Evolutionary conservation across 306 rosid genomes (phyloP).

Genomic region (Pueraria montana): DNA sequence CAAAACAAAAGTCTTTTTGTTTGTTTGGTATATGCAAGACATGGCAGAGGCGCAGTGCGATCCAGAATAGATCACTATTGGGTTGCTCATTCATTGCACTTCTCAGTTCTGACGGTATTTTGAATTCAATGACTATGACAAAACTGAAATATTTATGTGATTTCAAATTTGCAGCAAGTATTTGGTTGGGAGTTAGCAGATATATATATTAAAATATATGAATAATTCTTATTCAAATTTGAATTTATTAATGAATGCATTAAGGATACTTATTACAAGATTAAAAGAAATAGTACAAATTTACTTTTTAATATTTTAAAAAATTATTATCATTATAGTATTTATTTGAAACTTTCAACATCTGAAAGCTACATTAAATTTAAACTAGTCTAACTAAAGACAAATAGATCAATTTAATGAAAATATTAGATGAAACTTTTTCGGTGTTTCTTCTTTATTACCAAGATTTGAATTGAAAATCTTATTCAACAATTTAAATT

Average conservation of each 20-base stretch:
- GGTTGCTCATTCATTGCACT: conserved; percentile 17
- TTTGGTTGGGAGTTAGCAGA: conserved; percentile 6
- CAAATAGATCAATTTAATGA: background rate
- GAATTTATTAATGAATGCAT: background rate
- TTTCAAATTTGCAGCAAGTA: conserved; percentile 34
- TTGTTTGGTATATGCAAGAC: background rate
- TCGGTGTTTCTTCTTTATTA: background rate
- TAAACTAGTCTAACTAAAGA: background rate
- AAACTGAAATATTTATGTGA: conserved; percentile 8
- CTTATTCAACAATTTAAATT: background rate
- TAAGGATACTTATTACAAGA: background rate
- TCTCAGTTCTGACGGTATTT: background rate
- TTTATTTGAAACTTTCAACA: background rate
- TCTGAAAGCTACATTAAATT: background rate
- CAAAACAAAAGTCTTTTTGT: background rate
- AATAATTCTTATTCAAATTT: background rate
- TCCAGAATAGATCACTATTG: background rate
- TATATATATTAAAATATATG: background rate
- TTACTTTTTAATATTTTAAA: background rate
- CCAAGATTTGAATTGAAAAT: background rate
- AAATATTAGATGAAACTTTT: background rate
- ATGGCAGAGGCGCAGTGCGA: background rate
- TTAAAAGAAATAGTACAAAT: background rate
- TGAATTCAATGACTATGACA: conserved; percentile 26
- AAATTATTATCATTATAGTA: background rate